Evolutionary conservation across 1,284 basidiomycete species (phyloP), one percentile per base, ranked within the genome.

Genomic region (Ganoderma sinense): DNA sequence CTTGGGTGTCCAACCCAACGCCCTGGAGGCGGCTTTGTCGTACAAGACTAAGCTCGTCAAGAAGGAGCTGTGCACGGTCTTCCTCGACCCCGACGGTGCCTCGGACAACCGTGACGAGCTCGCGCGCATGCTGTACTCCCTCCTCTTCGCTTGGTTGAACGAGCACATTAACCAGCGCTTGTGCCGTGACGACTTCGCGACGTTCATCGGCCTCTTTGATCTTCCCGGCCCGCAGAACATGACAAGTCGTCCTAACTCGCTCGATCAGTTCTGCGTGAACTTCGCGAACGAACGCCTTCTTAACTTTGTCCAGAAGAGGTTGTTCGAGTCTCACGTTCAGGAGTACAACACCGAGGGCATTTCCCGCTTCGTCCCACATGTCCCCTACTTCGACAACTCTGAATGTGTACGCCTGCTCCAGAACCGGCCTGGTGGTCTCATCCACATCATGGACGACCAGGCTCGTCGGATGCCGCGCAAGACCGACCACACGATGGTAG

Each of bases 371-470:
- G 88, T 93, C 0, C 94, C 94, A 0, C 86, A 90, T 5, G 82
- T 96, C 0, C 88, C 93, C 0, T 97, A 94, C 84, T 97, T 96
- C 79, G 96, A 98, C 83, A 98, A 99, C 80, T 82, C 93, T 18
- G 97, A 99, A 79, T 96, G 94, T 74, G 81, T 99, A 41, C 91
- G 95, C 14, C 85, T 99, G 60, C 84, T 99, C 56, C 93, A 96
- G 76, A 93, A 96, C 79, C 87, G 88, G 73, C 97, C 96, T 2
- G 95, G 96, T 18, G 97, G 98, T 4, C 86, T 99, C 40, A 91
- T 98, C 65, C 95, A 97, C 78, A 99, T 99, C 81, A 96, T 99
- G 91, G 97, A 99, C 79, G 97, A 99, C 78, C 96, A 98, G 81
- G 94, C 96, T 13, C 87, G 93, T 20, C 87, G 94, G 53, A 88